Evolutionary conservation across 2,329 filamentous ascomycete genomes (phyloP), one percentile per base, ranked within the genome.

Genomic region (Aspergillus aculeatus): DNA sequence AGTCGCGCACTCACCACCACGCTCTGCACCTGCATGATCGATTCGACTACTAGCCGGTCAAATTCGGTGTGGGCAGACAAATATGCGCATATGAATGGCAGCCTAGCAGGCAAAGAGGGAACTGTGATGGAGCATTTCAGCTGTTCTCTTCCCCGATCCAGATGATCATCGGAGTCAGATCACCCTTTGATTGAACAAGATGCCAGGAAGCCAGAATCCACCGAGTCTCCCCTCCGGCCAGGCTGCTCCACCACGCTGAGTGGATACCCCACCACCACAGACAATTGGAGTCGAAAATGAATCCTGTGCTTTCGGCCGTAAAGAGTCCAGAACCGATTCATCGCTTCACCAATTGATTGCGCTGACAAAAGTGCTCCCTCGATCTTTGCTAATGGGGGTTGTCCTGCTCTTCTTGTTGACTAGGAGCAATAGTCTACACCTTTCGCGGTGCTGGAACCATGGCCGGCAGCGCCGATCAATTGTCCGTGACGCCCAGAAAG

Each of bases 381-480:
- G 24, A 21, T 48, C 41, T 48, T 38, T 9, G 23, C 41, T 35
- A 16, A 6, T 35, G 9, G 12, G 12, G 32, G 3, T 10, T 35
- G 11, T 16, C 31, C 31, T 52, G 38, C 50, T 41, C 31, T 32
- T 52, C 38, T 23, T 24, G 52, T 54, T 29, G 19, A 26, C 47
- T 23, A 16, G 31, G n/a, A 21, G 24, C 26, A 11, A 35, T 35
- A n/a, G 52, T 31, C 16, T 26, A 21, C n/a, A 21, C 23, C 14
- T 29, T 29, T 23, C n/a, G 14, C 12, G 26, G 21, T 24, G 41
- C 53, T 31, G 41, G 47, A 32, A 32, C 41, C 53, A 23, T 32
- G 53, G 53, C 23, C 19, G n/a, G 53, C 52, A 23, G 19, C 44
- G 11, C 44, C 44, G 53, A 55, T 55, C 53, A 41, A 32, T 26